phyloP scores from a whole-genome alignment of 257 asterid genomes.

The Jacaranda mimosifolia region DNA sequence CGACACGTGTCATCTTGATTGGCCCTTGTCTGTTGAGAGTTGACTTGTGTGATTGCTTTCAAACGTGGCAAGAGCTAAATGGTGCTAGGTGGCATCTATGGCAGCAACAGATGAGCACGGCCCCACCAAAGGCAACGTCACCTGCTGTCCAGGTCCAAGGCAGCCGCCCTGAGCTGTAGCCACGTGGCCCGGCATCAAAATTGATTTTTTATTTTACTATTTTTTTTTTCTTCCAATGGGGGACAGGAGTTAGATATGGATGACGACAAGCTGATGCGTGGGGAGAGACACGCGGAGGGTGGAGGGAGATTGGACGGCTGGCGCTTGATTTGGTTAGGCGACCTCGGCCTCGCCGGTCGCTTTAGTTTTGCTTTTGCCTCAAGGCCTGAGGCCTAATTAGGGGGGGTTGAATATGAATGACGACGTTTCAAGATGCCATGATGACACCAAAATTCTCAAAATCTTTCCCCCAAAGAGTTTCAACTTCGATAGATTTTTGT shows the following conservation, averaged over 20 bases:
- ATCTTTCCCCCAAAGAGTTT: no score
- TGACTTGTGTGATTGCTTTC: not conserved
- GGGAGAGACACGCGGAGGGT: slow-evolving; percentile 43
- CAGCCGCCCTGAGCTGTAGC: slow-evolving; percentile 14
- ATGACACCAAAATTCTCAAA: no score
- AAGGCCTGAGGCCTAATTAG: no score
- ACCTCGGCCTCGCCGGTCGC: not conserved
- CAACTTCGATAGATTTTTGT: no score
- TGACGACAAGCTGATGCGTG: slow-evolving; percentile 30
- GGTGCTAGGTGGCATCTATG: slow-evolving; percentile 39
- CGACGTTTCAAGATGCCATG: no score
- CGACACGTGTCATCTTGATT: slow-evolving; percentile 28
- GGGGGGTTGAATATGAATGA: no score
- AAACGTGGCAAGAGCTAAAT: slow-evolving; percentile 40
- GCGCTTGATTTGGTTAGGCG: slow-evolving; percentile 12
- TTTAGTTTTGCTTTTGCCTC: not conserved
- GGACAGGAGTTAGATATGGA: slow-evolving; percentile 29
- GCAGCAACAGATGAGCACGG: slow-evolving; percentile 43
- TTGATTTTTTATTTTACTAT: not conserved
- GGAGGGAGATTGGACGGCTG: slow-evolving; percentile 44
- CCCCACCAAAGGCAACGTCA: not conserved
- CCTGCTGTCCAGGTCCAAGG: slow-evolving; percentile 15
- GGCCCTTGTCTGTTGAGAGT: slow-evolving; percentile 1
- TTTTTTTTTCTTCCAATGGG: slow-evolving; percentile 31
- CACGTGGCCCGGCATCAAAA: slow-evolving; percentile 37